These are phyloP conservation scores for Daldinia caldariorum DNA, from an alignment of 495 filamentous ascomycete genomes.

Conservation along the genomic window DNA sequence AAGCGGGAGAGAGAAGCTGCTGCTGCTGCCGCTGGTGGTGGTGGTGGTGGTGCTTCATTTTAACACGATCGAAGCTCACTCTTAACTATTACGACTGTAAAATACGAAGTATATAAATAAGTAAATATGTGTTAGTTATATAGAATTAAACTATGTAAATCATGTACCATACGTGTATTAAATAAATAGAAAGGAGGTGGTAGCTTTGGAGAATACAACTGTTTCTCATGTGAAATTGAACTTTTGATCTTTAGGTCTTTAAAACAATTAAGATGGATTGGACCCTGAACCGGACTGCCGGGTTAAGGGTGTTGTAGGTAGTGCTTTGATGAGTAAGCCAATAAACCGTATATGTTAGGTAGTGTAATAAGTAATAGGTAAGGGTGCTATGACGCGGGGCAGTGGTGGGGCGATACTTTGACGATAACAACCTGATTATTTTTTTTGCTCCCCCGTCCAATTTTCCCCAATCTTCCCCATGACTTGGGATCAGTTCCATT, in stretches of 20 bases:
- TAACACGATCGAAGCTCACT: neutral
- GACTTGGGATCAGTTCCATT: neutral
- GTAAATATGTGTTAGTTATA: neutral
- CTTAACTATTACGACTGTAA: neutral
- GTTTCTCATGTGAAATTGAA: neutral
- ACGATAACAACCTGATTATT: constrained; percentile 24
- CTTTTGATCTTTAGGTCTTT: neutral
- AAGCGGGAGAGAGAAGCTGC: constrained; percentile 31
- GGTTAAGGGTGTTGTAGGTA: constrained; percentile 1
- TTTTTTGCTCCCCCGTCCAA: constrained; percentile 16
- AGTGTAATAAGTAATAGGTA: no score
- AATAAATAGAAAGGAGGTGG: neutral
- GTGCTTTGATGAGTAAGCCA: neutral
- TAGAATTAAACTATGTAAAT: neutral
- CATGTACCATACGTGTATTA: neutral
- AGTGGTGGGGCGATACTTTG: constrained; percentile 34
- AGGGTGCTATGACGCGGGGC: constrained; percentile 34
- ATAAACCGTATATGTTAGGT: no score
- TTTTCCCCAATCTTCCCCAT: neutral
- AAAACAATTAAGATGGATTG: constrained; percentile 8
- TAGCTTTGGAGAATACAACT: neutral
- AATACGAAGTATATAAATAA: neutral
- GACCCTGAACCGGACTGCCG: constrained; percentile 26
- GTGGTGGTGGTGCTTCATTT: neutral
- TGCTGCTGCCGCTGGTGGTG: neutral